A percentile compares a stretch with the other conserved stretches of the same genome.
phyloP scores from a whole-genome alignment of 257 asterid genomes.

The Nemophila menziesii region DNA sequence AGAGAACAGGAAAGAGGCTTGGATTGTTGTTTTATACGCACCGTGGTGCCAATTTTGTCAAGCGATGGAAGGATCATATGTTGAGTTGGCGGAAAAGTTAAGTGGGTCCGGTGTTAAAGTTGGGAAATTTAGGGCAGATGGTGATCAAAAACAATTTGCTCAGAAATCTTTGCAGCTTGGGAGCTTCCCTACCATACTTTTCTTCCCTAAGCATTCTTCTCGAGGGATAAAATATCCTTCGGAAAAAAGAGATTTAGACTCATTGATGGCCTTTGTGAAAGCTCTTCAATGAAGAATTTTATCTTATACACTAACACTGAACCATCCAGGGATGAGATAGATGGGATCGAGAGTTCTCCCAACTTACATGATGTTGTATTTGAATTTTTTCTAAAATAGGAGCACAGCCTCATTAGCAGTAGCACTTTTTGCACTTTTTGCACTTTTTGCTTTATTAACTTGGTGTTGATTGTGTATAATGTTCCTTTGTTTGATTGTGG shows the following conservation, averaged over 20 bases:
- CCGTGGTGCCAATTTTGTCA: slow-evolving; percentile 31
- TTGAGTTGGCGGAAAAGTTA: slow-evolving; percentile 40
- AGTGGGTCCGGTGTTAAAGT: slow-evolving; percentile 49
- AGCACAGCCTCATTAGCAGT: no score
- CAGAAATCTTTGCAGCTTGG: slow-evolving; percentile 39
- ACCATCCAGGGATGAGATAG: no score
- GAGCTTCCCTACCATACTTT: slow-evolving; percentile 54
- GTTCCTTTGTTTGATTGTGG: no score
- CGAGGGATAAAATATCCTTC: slow-evolving; percentile 43
- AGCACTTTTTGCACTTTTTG: no score
- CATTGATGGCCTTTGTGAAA: slow-evolving; percentile 49
- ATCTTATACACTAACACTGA: no score
- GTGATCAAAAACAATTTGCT: slow-evolving; percentile 52
- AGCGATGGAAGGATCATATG: slow-evolving; percentile 46
- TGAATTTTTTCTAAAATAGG: no score
- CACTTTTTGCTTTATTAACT: no score
- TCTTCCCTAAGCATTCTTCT: slow-evolving; percentile 47
- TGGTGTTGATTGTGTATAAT: no score
- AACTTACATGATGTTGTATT: no score
- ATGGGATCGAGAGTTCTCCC: no score
- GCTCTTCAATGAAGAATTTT: slow-evolving; percentile 41
- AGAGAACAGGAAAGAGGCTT: slow-evolving; percentile 29
- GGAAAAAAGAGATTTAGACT: slow-evolving; percentile 56
- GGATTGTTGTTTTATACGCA: slow-evolving; percentile 38
- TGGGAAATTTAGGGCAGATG: slow-evolving; percentile 59